phyloP scores from a whole-genome alignment of 73 alveolate genomes.

The Paramecium caudatum region DNA sequence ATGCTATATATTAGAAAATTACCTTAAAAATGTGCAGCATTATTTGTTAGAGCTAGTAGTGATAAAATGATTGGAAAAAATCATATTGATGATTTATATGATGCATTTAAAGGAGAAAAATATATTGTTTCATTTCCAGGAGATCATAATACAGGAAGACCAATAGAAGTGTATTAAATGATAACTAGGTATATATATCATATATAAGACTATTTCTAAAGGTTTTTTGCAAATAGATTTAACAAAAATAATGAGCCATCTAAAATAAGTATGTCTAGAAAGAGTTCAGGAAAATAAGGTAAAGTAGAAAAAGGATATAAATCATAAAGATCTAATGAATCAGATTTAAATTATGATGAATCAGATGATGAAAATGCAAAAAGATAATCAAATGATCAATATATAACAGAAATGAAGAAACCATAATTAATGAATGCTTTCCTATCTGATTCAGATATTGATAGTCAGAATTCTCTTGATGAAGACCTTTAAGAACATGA shows the following conservation, averaged over 20 bases:
- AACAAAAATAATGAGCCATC: not conserved
- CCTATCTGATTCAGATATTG: constrained; percentile 45
- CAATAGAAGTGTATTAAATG: constrained; percentile 31
- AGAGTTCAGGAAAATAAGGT: constrained; percentile 31
- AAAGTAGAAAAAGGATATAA: constrained; percentile 23
- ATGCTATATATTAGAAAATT: constrained; percentile 6
- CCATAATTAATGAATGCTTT: not conserved
- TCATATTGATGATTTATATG: constrained; percentile 34
- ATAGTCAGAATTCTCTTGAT: constrained; percentile 35
- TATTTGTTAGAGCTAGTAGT: constrained; percentile 52
- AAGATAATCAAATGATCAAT: constrained; percentile 8
- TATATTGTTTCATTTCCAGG: constrained; percentile 41
- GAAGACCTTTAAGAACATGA: constrained; percentile 29
- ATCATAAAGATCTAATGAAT: constrained; percentile 12
- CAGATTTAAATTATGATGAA: constrained; percentile 56
- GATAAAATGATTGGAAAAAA: constrained; percentile 56
- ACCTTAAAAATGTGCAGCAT: not conserved
- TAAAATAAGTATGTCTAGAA: not conserved
- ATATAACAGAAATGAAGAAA: constrained; percentile 47
- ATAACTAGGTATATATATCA: constrained; percentile 6
- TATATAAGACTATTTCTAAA: constrained; percentile 13
- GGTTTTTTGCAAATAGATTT: constrained; percentile 63
- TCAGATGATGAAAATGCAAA: constrained; percentile 58
- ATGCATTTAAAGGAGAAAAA: constrained; percentile 61
- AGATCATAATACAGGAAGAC: constrained; percentile 61